These are phyloP conservation scores for Crataegus laevigata DNA, from an alignment of 306 rosid genomes.

Conservation along the genomic window DNA sequence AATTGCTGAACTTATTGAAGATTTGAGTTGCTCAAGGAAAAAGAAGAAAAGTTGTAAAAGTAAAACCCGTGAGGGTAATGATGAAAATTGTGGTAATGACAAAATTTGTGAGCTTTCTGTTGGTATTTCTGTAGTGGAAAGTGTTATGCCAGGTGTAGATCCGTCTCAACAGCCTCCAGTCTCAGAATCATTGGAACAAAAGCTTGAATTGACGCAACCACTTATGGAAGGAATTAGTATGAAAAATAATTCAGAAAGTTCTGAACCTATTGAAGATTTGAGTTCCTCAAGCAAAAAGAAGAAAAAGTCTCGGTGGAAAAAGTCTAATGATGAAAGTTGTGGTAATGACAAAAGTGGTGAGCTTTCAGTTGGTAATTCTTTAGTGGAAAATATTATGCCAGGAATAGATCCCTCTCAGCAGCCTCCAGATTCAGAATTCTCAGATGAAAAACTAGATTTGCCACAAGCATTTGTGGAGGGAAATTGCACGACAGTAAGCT, in stretches of 20 bases:
- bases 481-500: constrained; percentile 7
- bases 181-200: constrained; percentile 4
- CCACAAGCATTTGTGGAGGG: constrained; percentile 17
- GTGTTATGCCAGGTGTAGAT: not conserved
- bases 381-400: constrained; percentile 9
- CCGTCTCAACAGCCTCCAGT: constrained; percentile 11
- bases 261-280: not conserved
- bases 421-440: constrained; percentile 11
- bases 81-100: not conserved
- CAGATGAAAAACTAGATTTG: constrained; percentile 13
- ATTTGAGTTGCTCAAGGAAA: not conserved
- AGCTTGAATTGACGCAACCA: not conserved
- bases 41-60: not conserved
- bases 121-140: not conserved
- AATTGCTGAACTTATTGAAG: not conserved
- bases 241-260: not conserved
- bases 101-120: not conserved
- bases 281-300: not conserved
- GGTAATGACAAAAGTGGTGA: constrained; percentile 14
- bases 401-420: constrained; percentile 16
- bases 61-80: not conserved
- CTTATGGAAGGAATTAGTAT: constrained; percentile 1
- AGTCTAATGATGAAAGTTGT: not conserved
- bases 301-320: not conserved
- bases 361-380: constrained; percentile 11